Base-by-base conservation (phyloP, 805 yeast genomes). In the Ogataea populi-albae region DNA sequence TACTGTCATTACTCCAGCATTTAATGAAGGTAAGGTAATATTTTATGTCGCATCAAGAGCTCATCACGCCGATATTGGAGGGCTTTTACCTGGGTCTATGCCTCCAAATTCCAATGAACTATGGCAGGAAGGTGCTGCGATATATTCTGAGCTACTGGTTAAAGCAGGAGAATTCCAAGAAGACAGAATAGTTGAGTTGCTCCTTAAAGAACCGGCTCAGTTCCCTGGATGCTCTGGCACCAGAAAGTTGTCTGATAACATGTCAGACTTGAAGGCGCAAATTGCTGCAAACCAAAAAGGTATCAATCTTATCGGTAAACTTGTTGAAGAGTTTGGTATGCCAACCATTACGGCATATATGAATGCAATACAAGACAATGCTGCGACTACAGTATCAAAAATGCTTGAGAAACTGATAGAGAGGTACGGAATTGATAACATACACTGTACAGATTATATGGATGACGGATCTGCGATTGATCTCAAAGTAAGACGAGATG, bases 11-110 rank as follows among this genome's bases (percentile, higher is more conserved):
- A 85, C 96, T 0, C 98, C 98, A 0, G 88, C 89, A 2, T 83
- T 86, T 54, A 66, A 75, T n/a, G 68, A 68, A 28, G 73, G 67
- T 5, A 59, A 65, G 35, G 71, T 86, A 22, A 75, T 86, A 18
- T 89, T 89, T 57, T 89, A 86, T 69, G 87, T 86, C 10, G 97
- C 97, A 1, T 81, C 95, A 0, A 71, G 97, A 46, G 97, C 96
- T 2, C 98, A 89, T 61, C 97, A 91, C 62, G 89, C 96, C 5
- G 97, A 89, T 60, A 89, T 91, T 53, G 97, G 97, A 12, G 94
- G 95, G 10, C 76, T 82, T 40, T 64, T 86, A 22, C 95, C 96
- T 1, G 97, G 97, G 1, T 83, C 95, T 0, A 87, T 89, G 87
- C 96, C 96, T 10, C 95, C 96, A 7, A 79, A 83, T 53, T 86